Conservation (phyloP, 306 rosid genomes). For the Lathyrus aphaca region DNA sequence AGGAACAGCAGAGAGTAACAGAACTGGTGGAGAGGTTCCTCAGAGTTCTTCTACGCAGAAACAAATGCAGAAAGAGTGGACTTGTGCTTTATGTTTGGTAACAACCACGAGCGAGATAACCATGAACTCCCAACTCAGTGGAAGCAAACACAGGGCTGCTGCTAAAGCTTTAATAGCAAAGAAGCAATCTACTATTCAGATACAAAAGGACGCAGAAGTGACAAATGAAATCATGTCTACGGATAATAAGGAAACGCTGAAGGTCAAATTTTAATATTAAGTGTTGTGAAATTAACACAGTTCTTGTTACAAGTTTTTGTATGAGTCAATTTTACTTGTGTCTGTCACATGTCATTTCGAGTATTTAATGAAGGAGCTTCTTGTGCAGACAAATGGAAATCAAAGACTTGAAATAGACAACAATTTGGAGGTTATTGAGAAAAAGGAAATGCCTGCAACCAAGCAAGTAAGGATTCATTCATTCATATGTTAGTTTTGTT, state of each 20-base stretch:
- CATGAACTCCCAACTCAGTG: constrained; percentile 38
- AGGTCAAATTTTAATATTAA: neutral
- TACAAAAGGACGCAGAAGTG: constrained; percentile 8
- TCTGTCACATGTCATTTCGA: neutral
- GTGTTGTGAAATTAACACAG: neutral
- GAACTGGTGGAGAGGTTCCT: constrained; percentile 30
- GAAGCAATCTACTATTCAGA: neutral
- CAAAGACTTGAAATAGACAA: constrained; percentile 5
- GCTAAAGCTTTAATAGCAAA: constrained; percentile 41
- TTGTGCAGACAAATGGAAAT: constrained; percentile 37
- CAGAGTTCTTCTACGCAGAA: constrained; percentile 9
- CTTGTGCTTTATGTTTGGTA: constrained; percentile 49
- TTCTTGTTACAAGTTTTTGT: neutral
- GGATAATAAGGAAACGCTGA: neutral
- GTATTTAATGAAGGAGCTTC: constrained; percentile 16
- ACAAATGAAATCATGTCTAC: constrained; percentile 22
- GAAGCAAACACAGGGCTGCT: constrained; percentile 40
- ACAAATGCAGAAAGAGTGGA: constrained; percentile 56
- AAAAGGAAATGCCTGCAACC: constrained; percentile 34
- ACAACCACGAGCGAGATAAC: neutral
- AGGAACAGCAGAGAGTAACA: neutral
- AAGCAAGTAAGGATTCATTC: constrained; percentile 43
- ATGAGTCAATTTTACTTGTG: neutral
- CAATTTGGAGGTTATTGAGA: constrained; percentile 39
- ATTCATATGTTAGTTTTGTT: no score